These are phyloP conservation scores for Aspergillus felis DNA, from an alignment of 2,329 filamentous ascomycete species.

Conservation along the genomic window DNA sequence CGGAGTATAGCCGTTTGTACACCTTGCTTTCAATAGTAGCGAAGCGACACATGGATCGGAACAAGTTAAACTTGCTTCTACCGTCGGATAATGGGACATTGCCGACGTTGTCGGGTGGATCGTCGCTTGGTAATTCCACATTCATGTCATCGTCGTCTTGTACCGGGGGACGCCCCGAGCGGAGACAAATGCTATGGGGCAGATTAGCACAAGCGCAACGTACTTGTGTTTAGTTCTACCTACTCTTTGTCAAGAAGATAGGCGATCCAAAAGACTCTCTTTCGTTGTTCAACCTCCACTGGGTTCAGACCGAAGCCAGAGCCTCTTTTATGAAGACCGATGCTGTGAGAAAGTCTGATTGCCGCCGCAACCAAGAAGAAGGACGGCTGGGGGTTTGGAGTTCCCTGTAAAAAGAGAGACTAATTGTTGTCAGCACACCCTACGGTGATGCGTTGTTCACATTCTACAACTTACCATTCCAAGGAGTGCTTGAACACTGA, in stretches of 20 bases:
- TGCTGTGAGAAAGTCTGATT: constrained; percentile 85
- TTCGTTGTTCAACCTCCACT: constrained; percentile 87
- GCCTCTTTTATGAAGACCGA: constrained; percentile 90
- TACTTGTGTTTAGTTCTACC: constrained; percentile 20
- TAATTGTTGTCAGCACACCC: constrained; percentile 22
- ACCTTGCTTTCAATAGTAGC: constrained; percentile 89
- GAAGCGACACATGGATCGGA: constrained; percentile 88
- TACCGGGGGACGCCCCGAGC: constrained; percentile 67
- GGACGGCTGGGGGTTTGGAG: constrained; percentile 90
- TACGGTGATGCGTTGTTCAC: background rate
- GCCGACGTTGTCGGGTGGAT: constrained; percentile 87
- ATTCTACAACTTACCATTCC: constrained; percentile 62
- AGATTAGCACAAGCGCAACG: constrained; percentile 9
- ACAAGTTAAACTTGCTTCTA: constrained; percentile 90
- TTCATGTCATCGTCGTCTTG: constrained; percentile 87
- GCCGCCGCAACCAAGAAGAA: constrained; percentile 89
- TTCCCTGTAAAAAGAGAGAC: constrained; percentile 89
- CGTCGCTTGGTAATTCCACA: constrained; percentile 86
- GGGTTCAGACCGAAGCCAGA: constrained; percentile 90
- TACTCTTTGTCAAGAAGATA: constrained; percentile 71
- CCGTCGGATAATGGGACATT: constrained; percentile 88
- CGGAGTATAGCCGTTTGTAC: constrained; percentile 89
- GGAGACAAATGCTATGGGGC: constrained; percentile 56
- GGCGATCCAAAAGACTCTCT: constrained; percentile 73
- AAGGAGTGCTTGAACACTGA: constrained; percentile 89